These are phyloP conservation scores for Plasmodium fragile DNA, from an alignment of 169 alveolate genomes.

Conservation along the genomic window DNA sequence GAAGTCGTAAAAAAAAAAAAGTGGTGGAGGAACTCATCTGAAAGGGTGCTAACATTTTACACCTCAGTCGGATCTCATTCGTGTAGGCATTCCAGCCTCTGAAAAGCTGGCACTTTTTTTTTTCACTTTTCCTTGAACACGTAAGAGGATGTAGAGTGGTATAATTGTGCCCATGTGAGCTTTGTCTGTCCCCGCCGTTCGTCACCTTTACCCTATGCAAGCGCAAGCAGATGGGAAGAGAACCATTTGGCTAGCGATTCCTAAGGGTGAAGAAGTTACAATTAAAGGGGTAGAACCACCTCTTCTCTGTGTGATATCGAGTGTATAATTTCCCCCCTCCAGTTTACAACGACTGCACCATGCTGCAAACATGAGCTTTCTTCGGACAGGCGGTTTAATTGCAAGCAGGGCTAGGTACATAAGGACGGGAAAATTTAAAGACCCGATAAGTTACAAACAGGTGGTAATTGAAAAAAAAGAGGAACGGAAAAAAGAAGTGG, in stretches of 20 bases:
- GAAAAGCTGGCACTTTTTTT: background rate
- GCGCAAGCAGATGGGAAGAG: background rate
- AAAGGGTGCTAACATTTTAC: background rate
- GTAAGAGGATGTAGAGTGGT: background rate
- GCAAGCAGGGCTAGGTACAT: slow-evolving; percentile 10
- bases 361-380: background rate
- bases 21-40: background rate
- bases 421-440: slow-evolving; percentile 60
- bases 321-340: background rate
- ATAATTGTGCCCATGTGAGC: background rate
- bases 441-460: slow-evolving; percentile 2
- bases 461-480: background rate
- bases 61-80: background rate
- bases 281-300: background rate
- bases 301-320: background rate
- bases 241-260: background rate
- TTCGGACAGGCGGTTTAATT: slow-evolving; percentile 3
- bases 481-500: background rate
- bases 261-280: background rate
- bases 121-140: background rate
- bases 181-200: background rate
- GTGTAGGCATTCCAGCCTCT: background rate
- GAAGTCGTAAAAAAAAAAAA: background rate
- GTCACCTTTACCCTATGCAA: background rate
- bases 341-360: background rate